Conservation (phyloP, 2,329 filamentous ascomycete genomes). For the Xylariaceae sp. region DNA sequence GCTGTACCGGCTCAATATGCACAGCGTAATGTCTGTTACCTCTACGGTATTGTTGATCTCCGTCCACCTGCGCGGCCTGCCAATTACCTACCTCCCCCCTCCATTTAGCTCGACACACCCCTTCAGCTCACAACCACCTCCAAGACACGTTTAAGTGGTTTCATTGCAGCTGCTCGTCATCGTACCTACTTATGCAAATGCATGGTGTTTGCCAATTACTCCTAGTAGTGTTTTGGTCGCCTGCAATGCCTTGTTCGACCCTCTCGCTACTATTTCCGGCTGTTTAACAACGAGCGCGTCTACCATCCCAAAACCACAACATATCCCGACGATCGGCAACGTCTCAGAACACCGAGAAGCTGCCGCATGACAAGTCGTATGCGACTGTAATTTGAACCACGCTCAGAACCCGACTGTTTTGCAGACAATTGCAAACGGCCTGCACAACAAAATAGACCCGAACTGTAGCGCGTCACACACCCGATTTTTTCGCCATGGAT, state of each 20-base stretch:
- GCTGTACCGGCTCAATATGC: no score
- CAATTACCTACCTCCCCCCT: slow-evolving; percentile 35
- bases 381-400: slow-evolving; percentile 13
- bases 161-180: slow-evolving; percentile 31
- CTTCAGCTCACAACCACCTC: slow-evolving; percentile 2
- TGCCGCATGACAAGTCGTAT: slow-evolving; percentile 23
- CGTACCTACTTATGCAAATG: slow-evolving; percentile 19
- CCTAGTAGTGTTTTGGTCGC: slow-evolving; percentile 24
- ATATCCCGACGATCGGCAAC: not conserved
- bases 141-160: slow-evolving; percentile 32
- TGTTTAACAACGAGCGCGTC: slow-evolving; percentile 20
- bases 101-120: slow-evolving; percentile 24
- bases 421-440: slow-evolving; percentile 1
- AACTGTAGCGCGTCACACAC: slow-evolving; percentile 2
- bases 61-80: slow-evolving; percentile 7
- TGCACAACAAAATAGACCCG: slow-evolving; percentile 2
- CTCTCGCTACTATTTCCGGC: slow-evolving; percentile 15
- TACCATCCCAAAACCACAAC: not conserved
- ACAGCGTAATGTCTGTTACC: slow-evolving; percentile 29
- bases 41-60: slow-evolving; percentile 39
- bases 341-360: slow-evolving; percentile 3
- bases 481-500: slow-evolving; percentile 67
- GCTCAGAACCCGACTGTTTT: not conserved
- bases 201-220: not conserved
- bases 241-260: slow-evolving; percentile 30